Conservation (phyloP, 1,139 yeast species). For the Suhomyces chickasaworum region DNA sequence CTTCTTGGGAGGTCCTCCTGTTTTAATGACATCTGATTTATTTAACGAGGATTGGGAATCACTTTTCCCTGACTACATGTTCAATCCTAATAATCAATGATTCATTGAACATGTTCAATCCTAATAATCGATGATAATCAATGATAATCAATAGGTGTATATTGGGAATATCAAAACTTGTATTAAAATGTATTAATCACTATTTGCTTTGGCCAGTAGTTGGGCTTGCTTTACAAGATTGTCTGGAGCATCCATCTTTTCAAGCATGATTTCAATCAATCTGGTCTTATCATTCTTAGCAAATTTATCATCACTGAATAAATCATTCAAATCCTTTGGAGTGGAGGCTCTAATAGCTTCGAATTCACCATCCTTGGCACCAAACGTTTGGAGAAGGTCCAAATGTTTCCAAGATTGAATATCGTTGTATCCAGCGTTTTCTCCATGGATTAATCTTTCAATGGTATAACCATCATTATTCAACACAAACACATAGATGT, state of each 20-base stretch:
- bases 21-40: conserved; percentile 54
- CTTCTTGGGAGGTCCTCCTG: conserved; percentile 56
- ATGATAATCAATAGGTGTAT: neutral
- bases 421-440: conserved; percentile 70
- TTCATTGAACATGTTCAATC: conserved; percentile 25
- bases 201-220: conserved; percentile 68
- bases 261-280: conserved; percentile 75
- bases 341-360: conserved; percentile 58
- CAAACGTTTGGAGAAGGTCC: conserved; percentile 65
- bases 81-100: conserved; percentile 16
- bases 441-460: conserved; percentile 84
- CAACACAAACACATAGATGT: conserved; percentile 76
- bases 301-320: conserved; percentile 57
- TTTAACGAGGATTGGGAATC: conserved; percentile 55
- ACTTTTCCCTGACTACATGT: conserved; percentile 45
- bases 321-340: conserved; percentile 62
- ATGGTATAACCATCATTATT: conserved; percentile 88
- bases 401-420: conserved; percentile 81
- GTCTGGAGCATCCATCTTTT: conserved; percentile 72
- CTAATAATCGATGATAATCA: conserved; percentile 17
- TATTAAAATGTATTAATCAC: too few relatives aligned
- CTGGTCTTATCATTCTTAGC: conserved; percentile 64
- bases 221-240: conserved; percentile 65
- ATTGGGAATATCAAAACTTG: neutral
- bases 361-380: conserved; percentile 54